Evolutionary conservation across 2,329 filamentous ascomycete genomes (phyloP), one percentile per base, ranked within the genome.

Genomic region (Ceratocystis alfenasii): DNA sequence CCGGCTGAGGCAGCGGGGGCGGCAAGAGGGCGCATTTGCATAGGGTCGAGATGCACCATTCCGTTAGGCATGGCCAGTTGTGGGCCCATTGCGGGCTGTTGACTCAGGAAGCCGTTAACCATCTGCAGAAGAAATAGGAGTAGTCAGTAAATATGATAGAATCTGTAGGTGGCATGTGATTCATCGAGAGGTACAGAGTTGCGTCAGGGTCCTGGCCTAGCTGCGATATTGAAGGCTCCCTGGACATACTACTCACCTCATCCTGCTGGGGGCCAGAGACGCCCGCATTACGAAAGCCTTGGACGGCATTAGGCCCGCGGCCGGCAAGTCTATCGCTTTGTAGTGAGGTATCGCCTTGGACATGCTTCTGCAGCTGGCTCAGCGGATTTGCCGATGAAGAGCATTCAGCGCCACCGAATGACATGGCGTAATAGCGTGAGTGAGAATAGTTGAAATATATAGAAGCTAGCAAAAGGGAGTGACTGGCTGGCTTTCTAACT

Each of bases 311-410:
- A 0, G 89, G 87, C 0, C 85, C 86, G 70, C 87, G 81, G 69
- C 89, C 90, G 68, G 89, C 86, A 68, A 97, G 80, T 68, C 94
- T 85, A 76, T 99, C 94, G 72, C 92, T 83, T 78, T 97, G 94
- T 67, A 97, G 80, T 67, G 89, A 94, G 78, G 92, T 95, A 79
- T 99, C 94, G 81, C 95, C 90, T 74, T 95, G 89, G 66, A 94
- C 90, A 76, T 96, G 92, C 77, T 99, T 99, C 70, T 92, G 90
- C 76, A 99, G 95, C 80, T 97, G 94, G 74, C 90, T 93, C 72
- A 99, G 86, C 67, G 95, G 94, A 76, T 99, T 99, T 73, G 88
- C 90, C 70, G 89, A 91, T 69, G 94, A 95, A 66, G 93, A 97
- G 82, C 94, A 99, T 79, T 97, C 94, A 71, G 93, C 89, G 71